These are phyloP conservation scores for Neurospora hispaniola DNA, from an alignment of 495 filamentous ascomycete species.

Conservation along the genomic window DNA sequence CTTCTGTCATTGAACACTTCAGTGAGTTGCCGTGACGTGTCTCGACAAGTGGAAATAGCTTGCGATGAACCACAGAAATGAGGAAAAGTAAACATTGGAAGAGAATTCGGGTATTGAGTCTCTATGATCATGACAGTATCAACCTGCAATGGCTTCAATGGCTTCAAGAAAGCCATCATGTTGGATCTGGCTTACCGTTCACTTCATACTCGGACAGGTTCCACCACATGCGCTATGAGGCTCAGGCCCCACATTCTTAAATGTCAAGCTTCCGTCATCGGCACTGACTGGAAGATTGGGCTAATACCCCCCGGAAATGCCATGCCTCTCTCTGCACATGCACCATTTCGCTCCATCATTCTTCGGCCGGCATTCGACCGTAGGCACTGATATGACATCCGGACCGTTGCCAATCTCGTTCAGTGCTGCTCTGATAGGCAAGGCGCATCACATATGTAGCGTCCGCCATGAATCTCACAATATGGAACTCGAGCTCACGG, in stretches of 20 bases:
- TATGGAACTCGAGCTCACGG: constrained; percentile 7
- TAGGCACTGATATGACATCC: not conserved
- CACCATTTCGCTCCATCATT: not conserved
- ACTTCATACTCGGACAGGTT: not conserved
- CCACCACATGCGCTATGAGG: not conserved
- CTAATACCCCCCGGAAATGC: not conserved
- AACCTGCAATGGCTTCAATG: not conserved
- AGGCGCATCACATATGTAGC: not conserved
- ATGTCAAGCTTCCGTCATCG: constrained; percentile 7
- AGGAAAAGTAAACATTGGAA: not conserved
- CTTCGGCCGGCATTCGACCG: not conserved
- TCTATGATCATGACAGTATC: not conserved
- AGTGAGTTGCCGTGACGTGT: not conserved
- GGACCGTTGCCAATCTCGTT: not conserved
- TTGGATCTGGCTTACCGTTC: not conserved
- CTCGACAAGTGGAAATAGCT: not conserved
- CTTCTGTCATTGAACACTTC: not conserved
- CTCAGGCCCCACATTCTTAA: not conserved
- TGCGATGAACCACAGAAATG: not conserved
- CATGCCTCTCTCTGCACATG: not conserved
- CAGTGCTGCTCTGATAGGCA: not conserved
- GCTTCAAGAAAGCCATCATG: not conserved
- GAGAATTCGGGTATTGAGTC: not conserved
- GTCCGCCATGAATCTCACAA: not conserved
- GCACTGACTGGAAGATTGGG: not conserved